Conservation (phyloP, 192 early-diverging fungal genomes). For the Coemansia sp. region DNA sequence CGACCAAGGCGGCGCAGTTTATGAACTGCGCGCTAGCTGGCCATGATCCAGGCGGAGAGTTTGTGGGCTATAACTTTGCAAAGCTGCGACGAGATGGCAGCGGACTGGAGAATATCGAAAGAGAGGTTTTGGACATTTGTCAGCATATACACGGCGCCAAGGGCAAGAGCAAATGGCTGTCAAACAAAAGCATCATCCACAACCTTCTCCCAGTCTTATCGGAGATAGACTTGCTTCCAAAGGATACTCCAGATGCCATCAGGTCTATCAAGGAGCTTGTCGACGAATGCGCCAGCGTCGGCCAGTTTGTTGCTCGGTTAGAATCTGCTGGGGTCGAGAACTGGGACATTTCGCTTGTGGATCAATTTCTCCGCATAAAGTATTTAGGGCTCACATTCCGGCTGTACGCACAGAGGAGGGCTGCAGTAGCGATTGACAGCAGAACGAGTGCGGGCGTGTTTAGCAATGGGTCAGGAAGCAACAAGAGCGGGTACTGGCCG, state of each 20-base stretch:
- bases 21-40: constrained; percentile 34
- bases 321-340: constrained; percentile 21
- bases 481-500: constrained; percentile 35
- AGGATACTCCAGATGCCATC: constrained; percentile 8
- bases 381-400: constrained; percentile 46
- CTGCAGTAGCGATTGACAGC: constrained; percentile 1
- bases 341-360: constrained; percentile 39
- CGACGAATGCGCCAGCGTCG: constrained; percentile 9
- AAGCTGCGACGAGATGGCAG: constrained; percentile 17
- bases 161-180: constrained; percentile 18
- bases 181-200: constrained; percentile 29
- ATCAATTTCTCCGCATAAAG: constrained; percentile 46
- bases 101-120: constrained; percentile 29
- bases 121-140: constrained; percentile 24
- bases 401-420: constrained; percentile 36
- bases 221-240: constrained; percentile 4
- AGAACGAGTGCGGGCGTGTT: neutral
- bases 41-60: constrained; percentile 31
- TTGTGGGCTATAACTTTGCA: constrained; percentile 44
- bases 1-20: constrained; percentile 30
- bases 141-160: constrained; percentile 5
- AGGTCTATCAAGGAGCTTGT: constrained; percentile 18
- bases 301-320: constrained; percentile 19
- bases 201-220: constrained; percentile 30
- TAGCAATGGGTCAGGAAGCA: neutral